Percentiles rank a stretch among this genome's conserved stretches.
phyloP scores from a whole-genome alignment of 371 early-diverging fungal genomes.

The Lichtheimia ornata region DNA sequence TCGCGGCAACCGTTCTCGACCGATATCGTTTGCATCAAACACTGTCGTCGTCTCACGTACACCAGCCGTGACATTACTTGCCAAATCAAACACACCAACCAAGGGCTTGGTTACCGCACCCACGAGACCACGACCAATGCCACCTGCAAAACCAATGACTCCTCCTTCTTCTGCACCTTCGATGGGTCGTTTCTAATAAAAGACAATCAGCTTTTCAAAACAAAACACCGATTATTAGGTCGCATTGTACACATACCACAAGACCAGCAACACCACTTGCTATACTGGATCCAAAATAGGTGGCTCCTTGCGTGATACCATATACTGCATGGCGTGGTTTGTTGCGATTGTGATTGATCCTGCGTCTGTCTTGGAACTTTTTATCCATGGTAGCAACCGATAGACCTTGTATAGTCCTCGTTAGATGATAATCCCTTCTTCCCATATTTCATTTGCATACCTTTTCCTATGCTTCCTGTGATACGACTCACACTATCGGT shows the following conservation, averaged over 20 bases:
- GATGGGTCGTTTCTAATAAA: constrained; percentile 66
- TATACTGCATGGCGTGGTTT: constrained; percentile 81
- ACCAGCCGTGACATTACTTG: constrained; percentile 79
- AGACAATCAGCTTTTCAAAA: too few relatives aligned
- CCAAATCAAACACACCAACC: constrained; percentile 86
- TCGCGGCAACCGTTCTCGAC: constrained; percentile 86
- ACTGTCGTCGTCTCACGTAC: constrained; percentile 96
- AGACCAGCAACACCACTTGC: constrained; percentile 84
- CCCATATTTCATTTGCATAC: neutral
- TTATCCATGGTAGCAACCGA: constrained; percentile 87
- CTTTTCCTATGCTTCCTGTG: constrained; percentile 87
- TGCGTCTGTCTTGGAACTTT: constrained; percentile 76
- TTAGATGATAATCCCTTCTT: neutral
- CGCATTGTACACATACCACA: constrained; percentile 45
- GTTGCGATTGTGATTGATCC: constrained; percentile 72
- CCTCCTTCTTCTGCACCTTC: constrained; percentile 85
- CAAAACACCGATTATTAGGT: neutral
- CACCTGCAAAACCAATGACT: constrained; percentile 84
- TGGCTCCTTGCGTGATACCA: constrained; percentile 82
- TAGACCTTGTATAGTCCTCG: constrained; percentile 24
- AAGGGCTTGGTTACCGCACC: constrained; percentile 89
- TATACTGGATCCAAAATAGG: constrained; percentile 74
- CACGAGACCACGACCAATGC: constrained; percentile 85
- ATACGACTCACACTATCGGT: constrained; percentile 84
- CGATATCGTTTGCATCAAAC: constrained; percentile 75